Evolutionary conservation across 2,329 filamentous ascomycete species (phyloP), one percentile per base, ranked within the genome.

Genomic region (Nemania serpens): DNA sequence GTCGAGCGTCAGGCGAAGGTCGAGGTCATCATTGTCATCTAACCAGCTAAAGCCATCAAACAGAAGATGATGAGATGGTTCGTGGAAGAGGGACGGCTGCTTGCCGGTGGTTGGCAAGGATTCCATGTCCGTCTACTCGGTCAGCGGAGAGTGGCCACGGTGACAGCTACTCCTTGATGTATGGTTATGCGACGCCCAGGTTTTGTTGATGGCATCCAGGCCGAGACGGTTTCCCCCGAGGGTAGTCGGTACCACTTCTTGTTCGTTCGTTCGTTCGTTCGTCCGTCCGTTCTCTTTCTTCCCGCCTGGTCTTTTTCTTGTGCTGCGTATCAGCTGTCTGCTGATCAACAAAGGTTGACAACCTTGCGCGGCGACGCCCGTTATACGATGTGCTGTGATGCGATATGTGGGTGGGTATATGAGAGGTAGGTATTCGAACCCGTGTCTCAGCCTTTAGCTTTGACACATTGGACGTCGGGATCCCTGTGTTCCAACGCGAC

Each of bases 1-100:
- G 70, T 91, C 88, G 34, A 92, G 76, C 39, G 82, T 82, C 39
- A 93, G 80, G 46, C 84, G 80, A 22, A 89, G 74, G 68, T 93
- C 89, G 34, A 93, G 77, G 54, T 90, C 84, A 17, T 88, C 84
- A 55, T 91, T 87, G 59, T 91, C 88, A 33, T 93, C 89, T 25
- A 92, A 78, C 88, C 89, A 91, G 50, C 87, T 82, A 66, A 92
- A 89, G 70, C 82, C 88, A 63, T 91, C 86, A 51, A 86, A 84
- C 59, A 90, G 78, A 1, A 83, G 83, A 52, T 84, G 80, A 37
- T 83, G 76, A 67, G 83, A 70, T 33, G 79, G 42, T 73, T 63
- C 46, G 20, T 79, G 42, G 36, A 48, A 55, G 45, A 36, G 58
- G 57, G 58, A 34, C 9, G 57, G 22, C 52, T 71, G 58, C 29